A percentile compares a stretch with the other conserved stretches of the same genome.
These are phyloP conservation scores for Penicillium salamii DNA, from an alignment of 495 filamentous ascomycete species.

Conservation along the genomic window DNA sequence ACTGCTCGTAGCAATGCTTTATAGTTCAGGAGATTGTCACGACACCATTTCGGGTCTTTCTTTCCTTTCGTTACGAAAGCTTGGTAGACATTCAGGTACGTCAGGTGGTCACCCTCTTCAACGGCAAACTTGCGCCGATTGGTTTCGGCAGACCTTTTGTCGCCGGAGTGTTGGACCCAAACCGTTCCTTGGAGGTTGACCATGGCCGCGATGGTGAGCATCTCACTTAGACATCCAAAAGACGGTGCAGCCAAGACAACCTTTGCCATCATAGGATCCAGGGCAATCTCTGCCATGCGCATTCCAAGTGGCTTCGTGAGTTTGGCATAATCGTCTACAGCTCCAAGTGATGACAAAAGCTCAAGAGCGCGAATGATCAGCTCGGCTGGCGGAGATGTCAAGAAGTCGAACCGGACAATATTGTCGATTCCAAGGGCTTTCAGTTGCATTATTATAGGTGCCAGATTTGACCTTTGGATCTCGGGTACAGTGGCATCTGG, in stretches of 20 bases:
- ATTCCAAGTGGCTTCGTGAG: slow-evolving; percentile 83
- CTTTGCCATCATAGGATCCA: slow-evolving; percentile 97
- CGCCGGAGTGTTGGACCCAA: slow-evolving; percentile 76
- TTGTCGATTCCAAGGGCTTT: slow-evolving; percentile 98
- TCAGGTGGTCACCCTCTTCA: slow-evolving; percentile 94
- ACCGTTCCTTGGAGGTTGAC: slow-evolving; percentile 77
- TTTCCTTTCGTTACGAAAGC: slow-evolving; percentile 82
- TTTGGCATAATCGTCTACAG: slow-evolving; percentile 86
- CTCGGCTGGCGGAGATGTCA: slow-evolving; percentile 85
- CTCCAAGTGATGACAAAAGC: slow-evolving; percentile 83
- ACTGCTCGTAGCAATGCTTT: slow-evolving; percentile 78
- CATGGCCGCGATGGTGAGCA: slow-evolving; percentile 93
- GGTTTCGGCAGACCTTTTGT: slow-evolving; percentile 69
- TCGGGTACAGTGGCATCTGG: slow-evolving; percentile 78
- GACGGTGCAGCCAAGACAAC: slow-evolving; percentile 73
- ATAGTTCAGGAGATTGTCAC: slow-evolving; percentile 82
- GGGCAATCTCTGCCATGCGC: slow-evolving; percentile 91
- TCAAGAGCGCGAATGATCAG: slow-evolving; percentile 87
- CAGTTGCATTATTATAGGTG: slow-evolving; percentile 85
- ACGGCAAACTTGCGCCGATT: slow-evolving; percentile 80
- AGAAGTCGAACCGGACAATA: slow-evolving; percentile 83
- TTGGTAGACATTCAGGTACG: slow-evolving; percentile 90
- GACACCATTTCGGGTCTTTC: slow-evolving; percentile 84
- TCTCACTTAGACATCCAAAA: slow-evolving; percentile 79
- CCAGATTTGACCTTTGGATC: slow-evolving; percentile 90